phyloP scores from a whole-genome alignment of 352 stramenopile species.

The Halophytophthora batemanensis region DNA sequence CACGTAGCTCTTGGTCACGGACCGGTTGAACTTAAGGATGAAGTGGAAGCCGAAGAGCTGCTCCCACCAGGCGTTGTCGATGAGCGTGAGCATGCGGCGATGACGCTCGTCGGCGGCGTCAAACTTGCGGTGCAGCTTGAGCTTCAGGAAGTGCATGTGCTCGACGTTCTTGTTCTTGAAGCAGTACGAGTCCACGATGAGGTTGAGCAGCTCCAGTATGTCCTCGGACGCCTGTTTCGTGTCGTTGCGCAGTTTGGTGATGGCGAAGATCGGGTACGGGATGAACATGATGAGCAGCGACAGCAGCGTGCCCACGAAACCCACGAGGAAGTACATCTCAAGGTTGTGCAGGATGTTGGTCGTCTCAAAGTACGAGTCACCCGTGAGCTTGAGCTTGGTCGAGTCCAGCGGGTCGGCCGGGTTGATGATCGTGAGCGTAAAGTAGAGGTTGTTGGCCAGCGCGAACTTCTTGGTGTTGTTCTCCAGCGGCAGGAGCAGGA shows the following conservation, averaged over 20 bases:
- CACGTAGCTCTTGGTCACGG: slow-evolving; percentile 67
- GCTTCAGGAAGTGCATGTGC: slow-evolving; percentile 76
- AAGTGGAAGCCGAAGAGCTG: slow-evolving; percentile 70
- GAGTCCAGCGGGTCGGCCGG: slow-evolving; percentile 50
- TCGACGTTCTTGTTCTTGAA: slow-evolving; percentile 88
- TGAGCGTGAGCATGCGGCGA: slow-evolving; percentile 49
- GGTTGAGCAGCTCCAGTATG: slow-evolving; percentile 70
- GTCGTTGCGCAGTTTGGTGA: slow-evolving; percentile 47
- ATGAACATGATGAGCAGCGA: slow-evolving; percentile 74
- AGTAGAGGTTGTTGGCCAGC: slow-evolving; percentile 82
- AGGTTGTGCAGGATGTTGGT: slow-evolving; percentile 73
- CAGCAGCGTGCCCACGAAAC: slow-evolving; percentile 65
- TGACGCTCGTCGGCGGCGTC: slow-evolving; percentile 43
- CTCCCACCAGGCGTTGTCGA: slow-evolving; percentile 83
- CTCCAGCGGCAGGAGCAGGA: slow-evolving; percentile 63
- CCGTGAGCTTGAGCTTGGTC: slow-evolving; percentile 40
- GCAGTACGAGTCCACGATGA: slow-evolving; percentile 84
- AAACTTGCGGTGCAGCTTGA: slow-evolving; percentile 77
- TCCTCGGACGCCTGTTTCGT: slow-evolving; percentile 45
- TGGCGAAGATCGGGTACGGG: slow-evolving; percentile 75
- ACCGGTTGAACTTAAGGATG: slow-evolving; percentile 68
- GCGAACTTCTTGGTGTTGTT: slow-evolving; percentile 88
- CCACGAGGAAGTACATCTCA: slow-evolving; percentile 73
- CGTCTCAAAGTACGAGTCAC: slow-evolving; percentile 50
- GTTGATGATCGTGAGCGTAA: slow-evolving; percentile 76